phyloP scores from a whole-genome alignment of 352 stramenopile genomes.

The Globisporangium orthogonon region DNA sequence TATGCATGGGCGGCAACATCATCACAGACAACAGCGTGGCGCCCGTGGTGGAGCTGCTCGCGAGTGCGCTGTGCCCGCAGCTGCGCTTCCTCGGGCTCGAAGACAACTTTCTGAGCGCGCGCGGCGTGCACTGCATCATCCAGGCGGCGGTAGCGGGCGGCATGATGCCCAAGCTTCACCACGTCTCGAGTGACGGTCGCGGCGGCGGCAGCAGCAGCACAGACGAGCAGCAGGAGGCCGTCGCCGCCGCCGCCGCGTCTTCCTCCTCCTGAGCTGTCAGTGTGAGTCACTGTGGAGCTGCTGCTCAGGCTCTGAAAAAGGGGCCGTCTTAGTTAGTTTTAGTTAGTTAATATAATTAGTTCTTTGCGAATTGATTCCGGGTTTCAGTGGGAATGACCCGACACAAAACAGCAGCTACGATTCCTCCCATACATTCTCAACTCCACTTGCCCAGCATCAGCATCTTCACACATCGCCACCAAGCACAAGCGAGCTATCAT shows the following conservation, averaged over 20 bases:
- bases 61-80: slow-evolving; percentile 26
- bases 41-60: slow-evolving; percentile 36
- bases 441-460: no score
- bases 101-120: slow-evolving; percentile 70
- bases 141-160: slow-evolving; percentile 35
- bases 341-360: no score
- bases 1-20: slow-evolving; percentile 78
- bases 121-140: slow-evolving; percentile 59
- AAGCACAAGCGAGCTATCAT: slow-evolving; percentile 22
- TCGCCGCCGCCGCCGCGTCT: neutral
- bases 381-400: no score
- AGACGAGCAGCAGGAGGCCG: neutral
- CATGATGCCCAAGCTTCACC: slow-evolving; percentile 42
- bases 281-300: no score
- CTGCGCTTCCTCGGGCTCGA: slow-evolving; percentile 72
- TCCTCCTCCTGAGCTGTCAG: no score
- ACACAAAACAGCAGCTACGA: no score
- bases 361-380: no score
- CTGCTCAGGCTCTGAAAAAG: no score
- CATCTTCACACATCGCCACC: no score
- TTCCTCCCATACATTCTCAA: no score
- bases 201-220: slow-evolving; percentile 1
- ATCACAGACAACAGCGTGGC: slow-evolving; percentile 73
- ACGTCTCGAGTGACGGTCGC: slow-evolving; percentile 37
- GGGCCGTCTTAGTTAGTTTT: no score